Base-by-base conservation (phyloP, 805 yeast species). In the Zygoascus flipseniorum region DNA sequence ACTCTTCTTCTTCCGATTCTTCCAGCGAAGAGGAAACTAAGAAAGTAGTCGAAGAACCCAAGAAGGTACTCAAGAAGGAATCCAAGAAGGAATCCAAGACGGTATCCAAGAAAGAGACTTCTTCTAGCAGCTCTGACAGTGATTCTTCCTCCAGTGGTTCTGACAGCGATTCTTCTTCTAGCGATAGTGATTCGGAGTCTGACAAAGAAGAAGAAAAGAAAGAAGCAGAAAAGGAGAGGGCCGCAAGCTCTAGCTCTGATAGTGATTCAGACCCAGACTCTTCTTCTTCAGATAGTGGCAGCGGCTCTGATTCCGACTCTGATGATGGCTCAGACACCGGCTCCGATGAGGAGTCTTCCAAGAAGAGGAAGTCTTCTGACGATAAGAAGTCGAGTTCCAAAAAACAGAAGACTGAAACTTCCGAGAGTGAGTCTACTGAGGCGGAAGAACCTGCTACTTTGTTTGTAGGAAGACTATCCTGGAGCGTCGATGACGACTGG, bases 401-500 rank as follows among this genome's bases (percentile, higher is more conserved):
- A 70, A 72, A 73, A 60, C 79, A 77, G 75, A 60, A 65, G 53
- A 18, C 43, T 18, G 39, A 35, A 35, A 10, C 4, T 11, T 13
- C 39, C 8, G 39, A 35, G 16, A 13, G 9, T n/a, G 39, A 35
- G 16, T 35, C 39, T 10, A 57, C 54, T 20, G 57, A 57, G 31
- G 54, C 65, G 39, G 71, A 68, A 51, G 95, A 85, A 72, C 85
- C 89, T 63, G 86, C 92, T 56, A 92, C 98, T 56, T 72, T 93
- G 60, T 93, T 93, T 66, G 98, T 90, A 60, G 99, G 99, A 66
- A 85, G 98, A 76, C 81, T 93, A 66, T 89, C 98, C 19, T 93
- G 98, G 98, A 86, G 83, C 72, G 80, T 93, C 66, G 99, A 93
- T 67, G 97, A 90, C 69, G 95, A 84, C 56, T 87, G 96, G 96